Base-by-base conservation (phyloP, 495 filamentous ascomycete species). In the Glonium stellatum region DNA sequence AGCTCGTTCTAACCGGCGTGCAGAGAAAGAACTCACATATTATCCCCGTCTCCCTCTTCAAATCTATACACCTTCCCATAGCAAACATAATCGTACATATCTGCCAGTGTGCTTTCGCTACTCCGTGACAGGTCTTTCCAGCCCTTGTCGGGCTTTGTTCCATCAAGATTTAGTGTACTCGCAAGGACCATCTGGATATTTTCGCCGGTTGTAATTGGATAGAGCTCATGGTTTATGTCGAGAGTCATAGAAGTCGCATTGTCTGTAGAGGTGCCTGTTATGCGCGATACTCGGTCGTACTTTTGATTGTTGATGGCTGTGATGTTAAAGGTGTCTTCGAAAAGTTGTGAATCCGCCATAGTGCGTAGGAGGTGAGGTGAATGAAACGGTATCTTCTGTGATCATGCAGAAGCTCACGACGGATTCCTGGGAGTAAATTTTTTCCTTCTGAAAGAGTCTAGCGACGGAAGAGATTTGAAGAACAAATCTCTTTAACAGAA, bases 1-100 rank as follows among this genome's bases (percentile, higher is more conserved):
- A 31, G 15, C 48, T 22, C 19, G 15, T 23, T n/a, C 12, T 23
- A 25, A 25, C 11, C 1, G 3, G 13, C 21, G 3, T n/a, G 47
- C 48, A 22, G 4, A 27, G 48, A 48, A 1, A n/a, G 44, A 48
- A 79, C 90, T 77, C 76, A 96, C 93, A 97, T 93, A 57, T 80
- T 89, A 69, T 87, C 84, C 34, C 84, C 84, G 64, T 87, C 84
- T 10, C 81, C 88, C 72, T 97, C 93, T 75, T 95, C 90, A 71
- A 97, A 97, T 66, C 90, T 86, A 77, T 99, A 99, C 36, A 96
- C 86, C 83, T 97, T 97, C 60, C 93, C 93, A 73, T 96, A 84
- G 73, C 91, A 96, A 48, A 97, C 93, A 72, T 99, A 99, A 67
- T 99, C 95, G 61, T 84, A 99, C 73, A 88, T 84, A 72, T 97